phyloP scores from a whole-genome alignment of 1,284 basidiomycete genomes.

The Thelephora terrestris region DNA sequence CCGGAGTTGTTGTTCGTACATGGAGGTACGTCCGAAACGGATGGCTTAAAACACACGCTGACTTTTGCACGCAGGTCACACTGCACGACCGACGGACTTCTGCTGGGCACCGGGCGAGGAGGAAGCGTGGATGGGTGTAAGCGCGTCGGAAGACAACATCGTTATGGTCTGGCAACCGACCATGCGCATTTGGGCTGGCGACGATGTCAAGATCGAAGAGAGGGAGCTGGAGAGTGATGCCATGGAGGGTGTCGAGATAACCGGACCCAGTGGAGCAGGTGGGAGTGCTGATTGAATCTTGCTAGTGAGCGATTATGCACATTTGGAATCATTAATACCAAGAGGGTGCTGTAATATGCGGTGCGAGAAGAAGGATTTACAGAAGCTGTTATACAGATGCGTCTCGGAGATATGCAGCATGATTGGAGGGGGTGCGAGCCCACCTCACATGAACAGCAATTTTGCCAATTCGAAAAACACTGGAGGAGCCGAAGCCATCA shows the following conservation, averaged over 20 bases:
- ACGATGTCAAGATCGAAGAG: conserved; percentile 68
- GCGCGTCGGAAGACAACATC: conserved; percentile 79
- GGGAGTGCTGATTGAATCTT: no score
- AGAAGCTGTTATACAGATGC: no score
- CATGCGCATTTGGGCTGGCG: conserved; percentile 78
- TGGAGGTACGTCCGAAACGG: conserved; percentile 46
- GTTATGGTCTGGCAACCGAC: conserved; percentile 86
- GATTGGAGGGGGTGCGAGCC: neutral
- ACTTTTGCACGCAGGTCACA: conserved; percentile 45
- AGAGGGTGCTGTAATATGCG: neutral
- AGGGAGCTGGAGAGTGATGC: conserved; percentile 66
- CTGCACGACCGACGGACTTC: conserved; percentile 72
- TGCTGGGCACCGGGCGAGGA: conserved; percentile 72
- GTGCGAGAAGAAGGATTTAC: conserved; percentile 1
- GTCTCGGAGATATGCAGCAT: no score
- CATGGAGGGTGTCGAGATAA: conserved; percentile 63
- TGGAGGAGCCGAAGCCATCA: conserved; percentile 18
- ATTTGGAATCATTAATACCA: neutral
- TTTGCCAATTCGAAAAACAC: conserved; percentile 64
- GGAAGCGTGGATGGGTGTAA: conserved; percentile 72
- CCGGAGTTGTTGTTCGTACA: conserved; percentile 92
- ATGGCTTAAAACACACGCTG: neutral
- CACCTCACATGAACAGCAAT: conserved; percentile 51
- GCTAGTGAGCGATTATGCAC: neutral
- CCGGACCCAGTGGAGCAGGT: conserved; percentile 6